A percentile compares a stretch with the other conserved stretches of the same genome.
These are phyloP conservation scores for Candida glaebosa DNA, from an alignment of 805 yeast species.

Conservation along the genomic window DNA sequence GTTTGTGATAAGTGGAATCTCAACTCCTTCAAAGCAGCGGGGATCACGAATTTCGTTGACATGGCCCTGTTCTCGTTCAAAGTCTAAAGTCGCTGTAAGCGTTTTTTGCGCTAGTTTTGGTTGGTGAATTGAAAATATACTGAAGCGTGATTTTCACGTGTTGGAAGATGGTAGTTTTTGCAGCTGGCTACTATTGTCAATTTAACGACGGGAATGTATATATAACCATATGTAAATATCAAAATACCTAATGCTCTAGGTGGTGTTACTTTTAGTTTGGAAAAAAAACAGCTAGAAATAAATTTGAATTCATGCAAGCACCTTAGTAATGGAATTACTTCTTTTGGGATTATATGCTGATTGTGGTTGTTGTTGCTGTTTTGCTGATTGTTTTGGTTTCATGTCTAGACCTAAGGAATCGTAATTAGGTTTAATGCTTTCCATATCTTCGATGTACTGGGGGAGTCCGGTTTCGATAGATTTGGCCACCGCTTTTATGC, in stretches of 20 bases:
- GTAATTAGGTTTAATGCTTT: conserved; percentile 19
- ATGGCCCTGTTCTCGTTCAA: conserved; percentile 20
- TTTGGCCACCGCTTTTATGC: conserved; percentile 32
- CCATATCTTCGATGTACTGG: conserved; percentile 21
- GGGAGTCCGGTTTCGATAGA: conserved; percentile 35
- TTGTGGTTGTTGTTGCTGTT: neutral
- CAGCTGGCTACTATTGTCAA: no score
- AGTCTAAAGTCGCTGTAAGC: neutral
- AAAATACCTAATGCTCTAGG: neutral
- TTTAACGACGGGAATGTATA: no score
- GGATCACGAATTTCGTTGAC: conserved; percentile 37
- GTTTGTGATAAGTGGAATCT: conserved; percentile 79
- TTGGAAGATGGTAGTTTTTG: no score
- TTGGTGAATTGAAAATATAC: conserved; percentile 3
- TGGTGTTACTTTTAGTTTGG: neutral
- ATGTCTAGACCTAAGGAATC: conserved; percentile 12
- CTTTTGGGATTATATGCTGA: neutral
- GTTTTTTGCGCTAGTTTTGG: conserved; percentile 2
- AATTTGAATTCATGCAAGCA: neutral
- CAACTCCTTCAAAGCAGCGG: conserved; percentile 68
- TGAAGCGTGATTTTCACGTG: no score
- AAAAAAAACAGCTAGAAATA: no score
- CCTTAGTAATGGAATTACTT: neutral
- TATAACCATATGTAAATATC: no score
- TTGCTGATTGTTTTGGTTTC: neutral